These are phyloP conservation scores for Jatropha curcas DNA, from an alignment of 345 rosid genomes.

Conservation along the genomic window DNA sequence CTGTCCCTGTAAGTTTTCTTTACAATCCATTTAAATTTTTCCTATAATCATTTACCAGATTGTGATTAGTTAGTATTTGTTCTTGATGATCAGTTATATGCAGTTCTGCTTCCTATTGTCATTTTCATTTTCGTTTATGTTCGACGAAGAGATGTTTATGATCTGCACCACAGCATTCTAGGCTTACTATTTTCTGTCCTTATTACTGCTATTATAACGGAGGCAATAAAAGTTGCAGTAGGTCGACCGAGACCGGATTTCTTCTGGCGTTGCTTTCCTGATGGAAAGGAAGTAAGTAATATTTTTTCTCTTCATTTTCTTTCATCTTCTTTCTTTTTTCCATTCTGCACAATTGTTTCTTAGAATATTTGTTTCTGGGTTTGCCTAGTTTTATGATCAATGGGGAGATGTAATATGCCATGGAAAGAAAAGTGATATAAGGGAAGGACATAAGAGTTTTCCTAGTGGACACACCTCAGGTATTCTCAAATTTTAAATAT, in stretches of 20 bases:
- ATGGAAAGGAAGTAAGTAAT: conserved; percentile 64
- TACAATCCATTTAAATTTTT: background rate
- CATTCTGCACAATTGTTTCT: background rate
- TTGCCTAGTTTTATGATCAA: conserved; percentile 41
- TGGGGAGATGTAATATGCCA: conserved; percentile 75
- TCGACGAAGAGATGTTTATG: conserved; percentile 62
- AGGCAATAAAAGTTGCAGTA: conserved; percentile 69
- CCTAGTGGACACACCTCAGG: conserved; percentile 91
- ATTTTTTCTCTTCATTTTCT: background rate
- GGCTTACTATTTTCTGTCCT: conserved; percentile 64
- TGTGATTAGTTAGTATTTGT: background rate
- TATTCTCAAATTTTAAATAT: too few relatives aligned
- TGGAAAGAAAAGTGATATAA: conserved; percentile 51
- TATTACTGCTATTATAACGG: conserved; percentile 73
- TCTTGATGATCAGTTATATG: conserved; percentile 41
- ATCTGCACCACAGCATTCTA: conserved; percentile 75
- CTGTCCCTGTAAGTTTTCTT: conserved; percentile 57
- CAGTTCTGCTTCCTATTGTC: conserved; percentile 59
- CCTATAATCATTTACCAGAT: too few relatives aligned
- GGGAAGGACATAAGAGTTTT: conserved; percentile 87
- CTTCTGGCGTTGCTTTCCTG: conserved; percentile 98
- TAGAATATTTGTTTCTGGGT: background rate
- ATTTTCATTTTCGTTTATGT: conserved; percentile 52
- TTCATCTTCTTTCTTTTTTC: background rate
- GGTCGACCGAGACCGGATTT: conserved; percentile 93